Base-by-base conservation (phyloP, 2,329 filamentous ascomycete genomes). In the Hymenoscyphus fructigenus region DNA sequence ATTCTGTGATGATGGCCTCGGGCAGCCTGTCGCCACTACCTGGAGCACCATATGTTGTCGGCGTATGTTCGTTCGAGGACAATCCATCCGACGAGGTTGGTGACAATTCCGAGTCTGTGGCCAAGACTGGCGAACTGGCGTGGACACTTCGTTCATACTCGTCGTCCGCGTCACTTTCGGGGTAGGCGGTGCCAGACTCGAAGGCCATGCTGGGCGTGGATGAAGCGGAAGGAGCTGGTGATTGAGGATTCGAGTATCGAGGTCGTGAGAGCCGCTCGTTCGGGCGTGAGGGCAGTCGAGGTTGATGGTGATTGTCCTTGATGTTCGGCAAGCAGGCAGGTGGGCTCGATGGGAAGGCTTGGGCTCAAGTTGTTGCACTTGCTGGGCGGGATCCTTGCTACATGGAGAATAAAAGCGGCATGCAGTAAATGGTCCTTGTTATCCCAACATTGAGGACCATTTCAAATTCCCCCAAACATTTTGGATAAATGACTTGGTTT, bases 131-230 rank as follows among this genome's bases (percentile, higher is more conserved):
- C 5, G 88, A 90, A 76, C 85, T 87, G 74, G 88, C 85, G 74
- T 85, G 83, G 70, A 89, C 82, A 77, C 88, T 88, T 75, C 89
- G 84, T 83, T 93, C 90, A 77, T 92, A 92, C 81, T 93, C 91
- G 79, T 93, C 91, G 79, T 92, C 91, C 72, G 89, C 90, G 75
- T 92, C 91, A 70, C 88, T 92, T 79, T 92, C 91, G 76, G 91
- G 87, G 78, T 92, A 93, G 67, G 88, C 86, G 70, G 87, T 88
- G 74, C 86, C 86, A 68, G 83, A 82, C 73, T 86, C 85, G 79
- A 88, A 88, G 76, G 83, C 85, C 85, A 75, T 75, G 65, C 62
- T 75, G 70, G 63, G 14, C 28, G 38, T 38, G 29, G 28, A 26
- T 15, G 50, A 36, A 23, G 50, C 32, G 29, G 44, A 36, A 26